Evolutionary conservation across 2,329 filamentous ascomycete species (phyloP), one percentile per base, ranked within the genome.

Genomic region (Cadophora malorum): DNA sequence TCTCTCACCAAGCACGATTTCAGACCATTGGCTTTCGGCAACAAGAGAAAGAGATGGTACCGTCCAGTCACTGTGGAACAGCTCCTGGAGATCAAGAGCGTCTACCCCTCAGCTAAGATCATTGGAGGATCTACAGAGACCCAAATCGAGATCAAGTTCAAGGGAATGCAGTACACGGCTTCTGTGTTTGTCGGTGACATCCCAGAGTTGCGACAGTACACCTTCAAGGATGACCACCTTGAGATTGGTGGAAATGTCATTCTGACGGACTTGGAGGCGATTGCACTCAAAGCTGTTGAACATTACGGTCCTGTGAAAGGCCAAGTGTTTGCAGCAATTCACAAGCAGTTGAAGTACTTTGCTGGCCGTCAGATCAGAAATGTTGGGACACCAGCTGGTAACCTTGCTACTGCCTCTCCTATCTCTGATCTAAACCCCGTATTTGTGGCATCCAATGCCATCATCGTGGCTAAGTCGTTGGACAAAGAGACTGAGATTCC

Each of bases 121-220:
- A 97, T 99, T 69, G 95, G 94, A 61, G 96, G 96, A 69, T 97
- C 94, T 78, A 97, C 94, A 1, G 96, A 99, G 79, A 98, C 95
- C 0, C 96, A 98, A 80, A 98, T 99, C 69, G 96, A 99, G 80
- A 92, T 96, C 81, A 97, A 97, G 80, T 98, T 99, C 86, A 98
- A 98, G 82, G 93, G 91, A 0, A 88, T 97, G 83, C 87, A 94
- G 74, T 98, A 98, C 77, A 90, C 91, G 4, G 89, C 92, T 0
- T 97, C 94, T 0, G 92, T 99, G 0, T 98, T 91, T 73, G 92
- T 98, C 10, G 94, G 95, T 12, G 96, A 99, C 75, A 97, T 99
- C 67, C 83, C 92, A 0, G 96, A 98, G 80, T 82, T 99, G 67
- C 86, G 93, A 14, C 91, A 94, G 72, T 98, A 93, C 77, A 84